Conservation (phyloP, 2,329 filamentous ascomycete genomes). For the Macrophomina tecta region DNA sequence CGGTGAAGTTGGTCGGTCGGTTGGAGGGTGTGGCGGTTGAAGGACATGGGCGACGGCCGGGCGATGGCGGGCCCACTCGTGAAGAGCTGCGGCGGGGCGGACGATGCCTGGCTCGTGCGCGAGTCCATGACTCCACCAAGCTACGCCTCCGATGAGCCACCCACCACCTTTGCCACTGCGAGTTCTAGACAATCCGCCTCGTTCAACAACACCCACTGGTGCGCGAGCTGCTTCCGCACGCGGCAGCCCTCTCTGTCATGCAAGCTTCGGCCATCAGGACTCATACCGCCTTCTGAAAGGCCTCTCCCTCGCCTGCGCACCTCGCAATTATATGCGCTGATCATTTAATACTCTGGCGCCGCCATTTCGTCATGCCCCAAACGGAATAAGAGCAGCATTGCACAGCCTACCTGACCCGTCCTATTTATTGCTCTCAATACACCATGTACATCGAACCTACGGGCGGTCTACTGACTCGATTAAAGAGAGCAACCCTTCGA, state of each 20-base stretch:
- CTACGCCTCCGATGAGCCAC: background rate
- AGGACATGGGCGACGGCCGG: background rate
- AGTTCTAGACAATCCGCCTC: background rate
- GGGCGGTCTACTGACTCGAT: background rate
- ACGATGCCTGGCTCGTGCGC: background rate
- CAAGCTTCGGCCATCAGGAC: background rate
- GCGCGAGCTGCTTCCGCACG: background rate
- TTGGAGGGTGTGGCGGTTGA: background rate
- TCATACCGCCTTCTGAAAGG: background rate
- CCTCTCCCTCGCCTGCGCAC: background rate
- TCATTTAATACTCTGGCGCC: conserved; percentile 2
- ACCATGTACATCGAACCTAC: conserved; percentile 3
- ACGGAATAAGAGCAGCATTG: background rate
- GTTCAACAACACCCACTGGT: too few species aligned
- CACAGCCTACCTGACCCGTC: background rate
- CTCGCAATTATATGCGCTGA: conserved; percentile 6
- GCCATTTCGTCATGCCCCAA: conserved; percentile 11
- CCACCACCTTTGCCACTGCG: conserved; percentile 11
- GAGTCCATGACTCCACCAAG: background rate
- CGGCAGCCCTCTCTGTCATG: too few species aligned
- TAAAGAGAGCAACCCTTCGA: background rate
- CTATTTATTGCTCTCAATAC: background rate
- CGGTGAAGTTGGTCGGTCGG: too few species aligned
- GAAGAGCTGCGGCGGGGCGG: background rate
- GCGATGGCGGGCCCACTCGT: conserved; percentile 12